Base-by-base conservation (phyloP, 78 protist genomes). In the Acrasis kona region DNA sequence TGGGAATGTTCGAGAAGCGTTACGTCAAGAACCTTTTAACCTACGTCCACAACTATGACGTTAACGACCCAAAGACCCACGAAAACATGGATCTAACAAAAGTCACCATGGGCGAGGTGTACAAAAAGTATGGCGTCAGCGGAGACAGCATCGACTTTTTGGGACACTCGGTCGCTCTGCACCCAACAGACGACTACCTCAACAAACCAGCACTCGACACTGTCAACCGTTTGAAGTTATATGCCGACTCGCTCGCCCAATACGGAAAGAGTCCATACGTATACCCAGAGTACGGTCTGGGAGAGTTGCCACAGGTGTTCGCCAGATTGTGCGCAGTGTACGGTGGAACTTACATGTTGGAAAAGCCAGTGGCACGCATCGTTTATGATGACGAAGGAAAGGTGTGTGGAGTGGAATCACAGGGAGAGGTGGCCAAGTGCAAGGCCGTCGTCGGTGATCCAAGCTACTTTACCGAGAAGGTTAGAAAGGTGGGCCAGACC, bases 201-300 rank as follows among this genome's bases (percentile, higher is more conserved):
- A 75, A 86, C 30, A 10, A 35, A 61, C 96, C 98, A 3, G 93
- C 93, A 27, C 2, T 58, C 34, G 92, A 72, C 41, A 64, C 91
- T 32, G 8, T 94, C 32, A 65, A 69, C 39, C 39, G 89, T 34
- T 70, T 95, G 77, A 68, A 80, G 82, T 89, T 95, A 30, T 98
- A 96, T 87, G 73, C 69, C 37, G 81, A 83, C 28, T 93, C 98
- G 9, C 77, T 98, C 30, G 85, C 9, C 31, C 5, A 41, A 69
- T 79, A 69, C 67, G 77, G 29, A 72, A 39, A 68, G 27, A 89
- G 96, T 40, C 99, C 99, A 68, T 98, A 93, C 89, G 86, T 98
- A 69, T 98, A 98, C 82, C 99, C 99, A 31, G 73, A 87, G 39
- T 98, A 95, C 80, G 99, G 99, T 70, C 85, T 96, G 12, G 99